Conservation (phyloP, 129 eudicot species). For the Lactuca saligna region DNA sequence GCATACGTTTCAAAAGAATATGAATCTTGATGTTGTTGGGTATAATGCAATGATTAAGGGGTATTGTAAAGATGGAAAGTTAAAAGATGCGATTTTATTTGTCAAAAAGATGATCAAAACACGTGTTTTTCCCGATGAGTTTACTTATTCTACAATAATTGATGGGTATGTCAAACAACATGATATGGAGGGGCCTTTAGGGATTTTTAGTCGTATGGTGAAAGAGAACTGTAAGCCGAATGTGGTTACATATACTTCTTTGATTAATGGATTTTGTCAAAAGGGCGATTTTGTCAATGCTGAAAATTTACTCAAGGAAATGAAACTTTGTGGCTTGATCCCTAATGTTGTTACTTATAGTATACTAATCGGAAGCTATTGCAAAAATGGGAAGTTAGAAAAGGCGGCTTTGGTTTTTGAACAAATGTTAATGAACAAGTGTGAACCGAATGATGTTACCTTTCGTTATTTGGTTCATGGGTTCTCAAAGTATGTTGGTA, state of each 20-base stretch:
- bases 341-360: slow-evolving; percentile 92
- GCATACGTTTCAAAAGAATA: slow-evolving; percentile 37
- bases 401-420: slow-evolving; percentile 71
- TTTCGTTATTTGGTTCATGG: slow-evolving; percentile 70
- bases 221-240: slow-evolving; percentile 57
- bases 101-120: slow-evolving; percentile 48
- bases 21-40: slow-evolving; percentile 60
- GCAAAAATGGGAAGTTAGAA: slow-evolving; percentile 57
- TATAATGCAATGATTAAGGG: slow-evolving; percentile 87
- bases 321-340: slow-evolving; percentile 46
- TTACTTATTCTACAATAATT: slow-evolving; percentile 74
- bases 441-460: slow-evolving; percentile 81
- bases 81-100: slow-evolving; percentile 69
- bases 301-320: slow-evolving; percentile 55
- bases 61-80: slow-evolving; percentile 65
- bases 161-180: slow-evolving; percentile 80
- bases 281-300: slow-evolving; percentile 50
- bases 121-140: slow-evolving; percentile 56
- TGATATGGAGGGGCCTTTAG: slow-evolving; percentile 55
- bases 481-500: slow-evolving; percentile 32
- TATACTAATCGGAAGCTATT: slow-evolving; percentile 61
- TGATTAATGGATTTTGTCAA: slow-evolving; percentile 69
- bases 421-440: slow-evolving; percentile 72
- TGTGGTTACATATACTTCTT: slow-evolving; percentile 81
- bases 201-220: slow-evolving; percentile 53